Conservation (phyloP, 345 rosid genomes). For the Alliaria petiolata region DNA sequence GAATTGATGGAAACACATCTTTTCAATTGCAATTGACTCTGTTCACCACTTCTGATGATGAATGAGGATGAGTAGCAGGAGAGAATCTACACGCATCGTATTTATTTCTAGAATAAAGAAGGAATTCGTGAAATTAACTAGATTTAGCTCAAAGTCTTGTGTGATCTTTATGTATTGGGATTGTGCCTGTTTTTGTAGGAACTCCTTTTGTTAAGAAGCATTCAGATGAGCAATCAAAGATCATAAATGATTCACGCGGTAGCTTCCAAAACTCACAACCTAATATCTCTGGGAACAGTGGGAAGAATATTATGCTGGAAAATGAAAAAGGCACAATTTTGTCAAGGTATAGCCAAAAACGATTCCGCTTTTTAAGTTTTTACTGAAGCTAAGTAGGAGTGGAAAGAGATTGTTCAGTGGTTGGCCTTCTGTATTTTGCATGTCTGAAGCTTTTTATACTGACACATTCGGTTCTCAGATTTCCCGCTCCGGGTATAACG, state of each 20-base stretch:
- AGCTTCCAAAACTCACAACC: too few relatives aligned
- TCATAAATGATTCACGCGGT: constrained; percentile 1
- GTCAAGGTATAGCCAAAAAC: constrained; percentile 57
- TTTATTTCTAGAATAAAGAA: too few relatives aligned
- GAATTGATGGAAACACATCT: background rate
- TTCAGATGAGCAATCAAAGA: constrained; percentile 25
- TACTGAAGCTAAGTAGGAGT: constrained; percentile 11
- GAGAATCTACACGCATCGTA: background rate
- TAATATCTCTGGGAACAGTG: constrained; percentile 18
- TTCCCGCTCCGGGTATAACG: constrained; percentile 35
- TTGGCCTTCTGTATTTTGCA: constrained; percentile 21
- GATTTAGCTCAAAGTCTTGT: background rate
- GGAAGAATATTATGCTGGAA: background rate
- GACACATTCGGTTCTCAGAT: constrained; percentile 50
- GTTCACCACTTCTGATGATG: too few relatives aligned
- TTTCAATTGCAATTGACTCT: background rate
- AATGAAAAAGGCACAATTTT: constrained; percentile 16
- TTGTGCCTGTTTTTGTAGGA: background rate
- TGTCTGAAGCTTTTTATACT: constrained; percentile 18
- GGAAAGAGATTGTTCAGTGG: background rate
- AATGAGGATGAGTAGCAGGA: background rate
- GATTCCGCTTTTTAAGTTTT: background rate
- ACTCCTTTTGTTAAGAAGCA: constrained; percentile 15
- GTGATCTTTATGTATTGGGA: background rate
- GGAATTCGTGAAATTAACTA: background rate